These are phyloP conservation scores for Claviceps africana DNA, from an alignment of 2,329 filamentous ascomycete species.

Conservation along the genomic window DNA sequence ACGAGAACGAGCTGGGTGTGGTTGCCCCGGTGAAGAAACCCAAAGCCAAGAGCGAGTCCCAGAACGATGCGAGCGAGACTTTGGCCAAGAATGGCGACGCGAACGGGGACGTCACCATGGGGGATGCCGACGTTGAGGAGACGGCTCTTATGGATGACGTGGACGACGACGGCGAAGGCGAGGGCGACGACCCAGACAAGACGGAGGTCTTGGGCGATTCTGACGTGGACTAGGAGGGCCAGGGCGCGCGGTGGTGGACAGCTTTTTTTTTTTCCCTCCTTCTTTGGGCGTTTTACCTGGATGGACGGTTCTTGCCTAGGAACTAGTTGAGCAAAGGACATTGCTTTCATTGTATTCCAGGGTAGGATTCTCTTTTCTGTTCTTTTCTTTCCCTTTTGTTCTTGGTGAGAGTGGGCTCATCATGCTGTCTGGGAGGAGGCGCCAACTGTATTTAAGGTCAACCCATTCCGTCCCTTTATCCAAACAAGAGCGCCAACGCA, in stretches of 20 bases:
- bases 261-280: not conserved
- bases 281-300: not conserved
- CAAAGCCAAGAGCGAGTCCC: slow-evolving; percentile 13
- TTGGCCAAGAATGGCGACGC: slow-evolving; percentile 17
- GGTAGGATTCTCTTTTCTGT: too few species aligned
- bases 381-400: too few species aligned
- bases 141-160: slow-evolving; percentile 26
- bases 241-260: too few species aligned
- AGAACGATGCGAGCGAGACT: slow-evolving; percentile 1
- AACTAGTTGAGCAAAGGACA: not conserved
- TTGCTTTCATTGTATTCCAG: too few species aligned
- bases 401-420: too few species aligned
- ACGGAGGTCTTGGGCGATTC: slow-evolving; percentile 25
- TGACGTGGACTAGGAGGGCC: slow-evolving; percentile 16
- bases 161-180: slow-evolving; percentile 34
- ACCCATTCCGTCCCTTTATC: too few species aligned
- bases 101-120: slow-evolving; percentile 33
- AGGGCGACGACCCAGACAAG: slow-evolving; percentile 24
- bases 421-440: too few species aligned
- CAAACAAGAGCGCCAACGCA: too few species aligned
- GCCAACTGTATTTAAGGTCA: too few species aligned
- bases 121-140: slow-evolving; percentile 40
- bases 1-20: slow-evolving; percentile 30
- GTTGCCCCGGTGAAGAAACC: slow-evolving; percentile 31
- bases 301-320: not conserved